Evolutionary conservation across 306 rosid genomes (phyloP), one percentile per base, ranked within the genome.

Genomic region (Ormosia emarginata): DNA sequence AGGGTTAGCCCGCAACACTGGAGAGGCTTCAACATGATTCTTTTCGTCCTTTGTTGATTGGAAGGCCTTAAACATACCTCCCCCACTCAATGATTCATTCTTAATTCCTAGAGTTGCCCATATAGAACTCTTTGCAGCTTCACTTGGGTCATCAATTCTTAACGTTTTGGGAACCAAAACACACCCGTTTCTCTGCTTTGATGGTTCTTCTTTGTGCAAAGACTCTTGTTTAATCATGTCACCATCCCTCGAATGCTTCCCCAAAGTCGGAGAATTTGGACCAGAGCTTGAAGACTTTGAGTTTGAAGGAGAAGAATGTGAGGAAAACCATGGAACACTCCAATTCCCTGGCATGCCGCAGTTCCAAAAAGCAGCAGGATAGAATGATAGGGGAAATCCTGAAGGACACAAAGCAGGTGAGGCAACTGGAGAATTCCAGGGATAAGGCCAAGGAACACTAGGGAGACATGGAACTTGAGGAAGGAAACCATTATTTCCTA

Each of bases 81-180:
- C 85, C 14, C 90, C 91, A 59, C 81, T 85, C 64, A 64, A 39
- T 40, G 94, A 79, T 74, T 94, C 98, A 52, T 94, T 92, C 89
- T 92, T 91, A 37, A 94, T 92, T 74, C 98, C 98, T 30, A 94
- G 97, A 32, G 98, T 92, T 36, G 91, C 89, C 98, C 98, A 91
- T 69, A 94, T 92, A 4, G 98, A 94, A 76, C 98, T 94, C 94
- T 89, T 94, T 17, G 97, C 97, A 79, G 98, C 97, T 66, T 94
- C 98, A 15, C 70, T 85, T 2, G 97, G 98, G 67, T 94, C 96
- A 80, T 89, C 97, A n/a, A 94, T 87, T 88, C 98, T 82, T 18
- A 94, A 85, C 0, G 97, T 94, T 87, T 92, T 94, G 0, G 98
- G 98, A 80, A 91, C 90, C 89, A 91, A 83, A 87, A 94, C 92